Percentiles rank a stretch among this genome's conserved stretches.
phyloP scores from a whole-genome alignment of 2,329 filamentous ascomycete genomes.

The Lasiodiplodia gonubiensis region DNA sequence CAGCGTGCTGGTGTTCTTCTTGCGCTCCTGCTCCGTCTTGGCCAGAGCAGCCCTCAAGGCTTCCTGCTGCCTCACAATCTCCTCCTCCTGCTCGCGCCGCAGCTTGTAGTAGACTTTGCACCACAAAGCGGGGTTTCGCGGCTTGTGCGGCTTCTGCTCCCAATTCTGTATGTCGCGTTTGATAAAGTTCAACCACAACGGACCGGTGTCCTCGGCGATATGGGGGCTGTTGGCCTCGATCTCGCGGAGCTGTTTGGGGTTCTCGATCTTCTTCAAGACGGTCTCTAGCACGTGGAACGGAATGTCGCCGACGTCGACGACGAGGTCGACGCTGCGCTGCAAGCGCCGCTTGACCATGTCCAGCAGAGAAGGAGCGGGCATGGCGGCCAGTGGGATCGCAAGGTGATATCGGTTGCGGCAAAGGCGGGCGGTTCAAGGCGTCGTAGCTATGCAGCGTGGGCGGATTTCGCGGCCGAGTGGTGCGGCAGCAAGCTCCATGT shows the following conservation, averaged over 20 bases:
- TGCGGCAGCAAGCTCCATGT: constrained; percentile 17
- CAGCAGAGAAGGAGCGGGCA: constrained; percentile 46
- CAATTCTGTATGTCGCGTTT: constrained; percentile 74
- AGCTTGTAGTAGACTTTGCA: constrained; percentile 71
- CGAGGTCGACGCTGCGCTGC: constrained; percentile 49
- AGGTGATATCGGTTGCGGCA: background rate
- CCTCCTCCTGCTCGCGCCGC: constrained; percentile 47
- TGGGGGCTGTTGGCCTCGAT: constrained; percentile 81
- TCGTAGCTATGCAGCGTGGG: constrained; percentile 4
- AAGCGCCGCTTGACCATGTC: constrained; percentile 49
- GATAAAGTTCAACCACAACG: constrained; percentile 82
- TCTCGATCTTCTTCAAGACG: constrained; percentile 74
- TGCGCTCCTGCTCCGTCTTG: constrained; percentile 17
- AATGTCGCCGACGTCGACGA: constrained; percentile 74
- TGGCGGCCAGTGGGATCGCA: constrained; percentile 29
- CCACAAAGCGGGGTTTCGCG: constrained; percentile 73
- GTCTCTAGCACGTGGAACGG: constrained; percentile 69
- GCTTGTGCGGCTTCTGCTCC: constrained; percentile 67
- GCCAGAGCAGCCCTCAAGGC: constrained; percentile 36
- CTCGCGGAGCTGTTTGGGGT: constrained; percentile 71
- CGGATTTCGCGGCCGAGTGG: constrained; percentile 17
- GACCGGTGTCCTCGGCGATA: constrained; percentile 69
- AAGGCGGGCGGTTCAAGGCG: background rate
- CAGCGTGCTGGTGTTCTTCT: constrained; percentile 28
- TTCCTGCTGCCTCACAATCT: constrained; percentile 42